Percentiles rank a stretch among this genome's conserved stretches.
Evolutionary conservation across 2,329 filamentous ascomycete genomes (phyloP).

Genomic region (Ophiostoma perfectum): DNA sequence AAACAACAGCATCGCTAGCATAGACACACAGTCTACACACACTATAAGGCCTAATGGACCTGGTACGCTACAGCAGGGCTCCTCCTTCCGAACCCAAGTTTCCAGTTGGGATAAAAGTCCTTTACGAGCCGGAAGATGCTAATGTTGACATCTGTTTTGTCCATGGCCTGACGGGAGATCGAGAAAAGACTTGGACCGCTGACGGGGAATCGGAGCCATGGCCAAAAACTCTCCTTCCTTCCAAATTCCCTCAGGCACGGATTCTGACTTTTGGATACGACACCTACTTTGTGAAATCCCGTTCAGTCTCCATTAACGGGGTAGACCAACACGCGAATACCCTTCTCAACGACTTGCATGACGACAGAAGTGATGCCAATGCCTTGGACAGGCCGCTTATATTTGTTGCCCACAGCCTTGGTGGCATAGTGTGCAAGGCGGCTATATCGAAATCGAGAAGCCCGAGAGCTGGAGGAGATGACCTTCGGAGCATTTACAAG

Average conservation of each 20-base stretch:
- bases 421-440: not conserved
- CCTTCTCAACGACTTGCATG: not conserved
- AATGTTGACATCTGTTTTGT: not conserved
- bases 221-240: not conserved
- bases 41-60: no score
- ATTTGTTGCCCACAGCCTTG: not conserved
- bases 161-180: not conserved
- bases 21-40: no score
- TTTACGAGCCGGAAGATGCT: no score
- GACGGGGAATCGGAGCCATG: not conserved
- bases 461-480: not conserved
- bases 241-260: not conserved
- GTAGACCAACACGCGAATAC: not conserved
- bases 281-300: not conserved
- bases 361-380: not conserved
- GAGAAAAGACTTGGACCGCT: not conserved
- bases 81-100: no score
- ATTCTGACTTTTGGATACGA: not conserved
- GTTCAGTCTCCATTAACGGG: not conserved
- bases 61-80: no score
- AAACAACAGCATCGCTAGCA: no score
- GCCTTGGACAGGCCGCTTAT: not conserved
- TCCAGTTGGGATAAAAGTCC: no score
- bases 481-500: not conserved
- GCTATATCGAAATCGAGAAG: not conserved